These are phyloP conservation scores for Symbiodinium natans DNA, from an alignment of 73 alveolate genomes.

Conservation along the genomic window DNA sequence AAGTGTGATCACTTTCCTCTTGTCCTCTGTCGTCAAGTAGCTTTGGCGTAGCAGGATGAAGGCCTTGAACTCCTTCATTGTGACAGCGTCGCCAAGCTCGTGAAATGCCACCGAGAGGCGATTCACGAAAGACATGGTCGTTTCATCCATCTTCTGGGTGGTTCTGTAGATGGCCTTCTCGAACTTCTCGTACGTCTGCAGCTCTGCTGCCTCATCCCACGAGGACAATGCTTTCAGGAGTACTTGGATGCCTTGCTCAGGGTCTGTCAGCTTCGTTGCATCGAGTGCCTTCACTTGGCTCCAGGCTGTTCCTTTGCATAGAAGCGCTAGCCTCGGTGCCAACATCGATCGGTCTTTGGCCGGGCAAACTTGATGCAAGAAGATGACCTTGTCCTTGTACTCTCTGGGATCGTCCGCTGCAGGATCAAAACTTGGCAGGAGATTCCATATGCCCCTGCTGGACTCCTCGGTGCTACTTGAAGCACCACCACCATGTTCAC, in stretches of 20 bases:
- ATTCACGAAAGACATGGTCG: not conserved
- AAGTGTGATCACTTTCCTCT: not conserved
- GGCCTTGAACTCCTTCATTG: not conserved
- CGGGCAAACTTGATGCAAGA: not conserved
- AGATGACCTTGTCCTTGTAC: not conserved
- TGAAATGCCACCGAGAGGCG: not conserved
- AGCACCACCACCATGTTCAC: not conserved
- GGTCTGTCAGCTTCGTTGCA: not conserved
- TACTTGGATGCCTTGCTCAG: not conserved
- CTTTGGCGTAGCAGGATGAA: not conserved
- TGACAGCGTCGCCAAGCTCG: not conserved
- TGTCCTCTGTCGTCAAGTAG: not conserved
- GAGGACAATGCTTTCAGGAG: not conserved
- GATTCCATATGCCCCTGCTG: not conserved
- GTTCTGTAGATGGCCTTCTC: not conserved
- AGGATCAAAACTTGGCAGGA: not conserved
- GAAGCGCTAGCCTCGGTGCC: not conserved
- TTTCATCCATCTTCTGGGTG: not conserved
- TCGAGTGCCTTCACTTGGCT: not conserved
- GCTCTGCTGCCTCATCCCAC: slow-evolving; percentile 1
- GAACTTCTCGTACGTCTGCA: too few species aligned
- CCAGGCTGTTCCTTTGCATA: slow-evolving; percentile 12
- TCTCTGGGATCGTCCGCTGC: not conserved
- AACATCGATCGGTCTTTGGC: not conserved
- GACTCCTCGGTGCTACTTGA: not conserved